Evolutionary conservation across 768 basidiomycete genomes (phyloP), one percentile per base, ranked within the genome.

Genomic region (Dendrothele bispora): DNA sequence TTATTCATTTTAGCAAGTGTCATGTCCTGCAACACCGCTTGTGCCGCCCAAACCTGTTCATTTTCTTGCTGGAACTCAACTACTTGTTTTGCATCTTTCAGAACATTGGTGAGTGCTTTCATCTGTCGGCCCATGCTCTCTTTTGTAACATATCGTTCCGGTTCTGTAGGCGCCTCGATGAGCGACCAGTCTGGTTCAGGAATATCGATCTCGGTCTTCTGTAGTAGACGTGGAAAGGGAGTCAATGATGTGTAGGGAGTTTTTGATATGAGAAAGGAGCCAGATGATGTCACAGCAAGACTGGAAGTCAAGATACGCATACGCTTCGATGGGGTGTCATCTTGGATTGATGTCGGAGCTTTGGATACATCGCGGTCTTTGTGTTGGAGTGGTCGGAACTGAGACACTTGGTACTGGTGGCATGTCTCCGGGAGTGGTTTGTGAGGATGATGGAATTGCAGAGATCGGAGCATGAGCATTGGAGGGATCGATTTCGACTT

Each of bases 401-500:
- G n/a, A n/a, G n/a, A n/a, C n/a, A n/a, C n/a, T n/a, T n/a, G n/a
- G n/a, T n/a, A n/a, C n/a, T n/a, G n/a, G n/a, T n/a, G n/a, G n/a
- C n/a, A n/a, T n/a, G n/a, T n/a, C n/a, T n/a, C n/a, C n/a, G n/a
- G n/a, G n/a, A n/a, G n/a, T n/a, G n/a, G n/a, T n/a, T 14, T 7
- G 7, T 54, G 55, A 17, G 17, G 40, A 42, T 2, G 39, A 41
- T 14, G 24, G 27, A 21, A 26, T 26, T 24, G 27, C 39, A 24
- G 18, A n/a, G 15, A 24, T 21, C 18, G 39, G 26, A 20, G 25
- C 4, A 20, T 10, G 26, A 4, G 14, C n/a, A 21, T 42, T 18
- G 26, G 40, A 11, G 5, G 40, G 40, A 26, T 24, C 26, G 3
- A 17, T 7, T 26, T 25, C 40, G 22, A 42, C 18, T 4, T 6